phyloP scores from a whole-genome alignment of 345 rosid species.

The Noccaea caerulescens region DNA sequence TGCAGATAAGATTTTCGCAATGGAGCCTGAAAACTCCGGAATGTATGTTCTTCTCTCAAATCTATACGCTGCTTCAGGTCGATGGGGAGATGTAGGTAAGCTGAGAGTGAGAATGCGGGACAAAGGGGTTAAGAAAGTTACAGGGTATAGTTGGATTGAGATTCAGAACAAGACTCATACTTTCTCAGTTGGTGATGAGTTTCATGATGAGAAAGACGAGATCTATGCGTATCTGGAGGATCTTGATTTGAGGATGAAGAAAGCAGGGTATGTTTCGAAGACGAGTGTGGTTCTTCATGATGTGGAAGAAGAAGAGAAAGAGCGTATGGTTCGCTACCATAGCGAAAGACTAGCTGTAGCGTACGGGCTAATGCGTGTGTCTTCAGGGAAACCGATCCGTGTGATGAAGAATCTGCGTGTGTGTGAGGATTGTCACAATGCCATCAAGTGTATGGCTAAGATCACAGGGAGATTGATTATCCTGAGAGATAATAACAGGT shows the following conservation, averaged over 20 bases:
- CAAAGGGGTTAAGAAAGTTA: conserved; percentile 66
- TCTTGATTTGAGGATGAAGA: conserved; percentile 63
- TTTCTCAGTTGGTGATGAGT: conserved; percentile 61
- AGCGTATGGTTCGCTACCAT: conserved; percentile 68
- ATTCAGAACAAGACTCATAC: conserved; percentile 64
- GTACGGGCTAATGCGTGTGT: conserved; percentile 55
- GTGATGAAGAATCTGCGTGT: conserved; percentile 73
- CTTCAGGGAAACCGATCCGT: conserved; percentile 66
- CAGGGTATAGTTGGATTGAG: conserved; percentile 77
- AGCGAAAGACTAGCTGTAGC: conserved; percentile 77
- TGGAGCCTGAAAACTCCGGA: conserved; percentile 76
- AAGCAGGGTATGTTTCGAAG: conserved; percentile 58
- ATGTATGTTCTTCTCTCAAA: conserved; percentile 78
- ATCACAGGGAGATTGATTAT: conserved; percentile 63
- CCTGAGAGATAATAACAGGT: conserved; percentile 68
- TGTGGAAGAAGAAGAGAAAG: conserved; percentile 81
- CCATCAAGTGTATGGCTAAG: conserved; percentile 64
- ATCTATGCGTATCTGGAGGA: conserved; percentile 64
- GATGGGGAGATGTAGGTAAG: conserved; percentile 68
- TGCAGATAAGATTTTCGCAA: conserved; percentile 58
- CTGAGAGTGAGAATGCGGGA: conserved; percentile 66
- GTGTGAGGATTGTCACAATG: conserved; percentile 71
- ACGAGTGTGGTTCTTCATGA: conserved; percentile 71
- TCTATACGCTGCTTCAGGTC: conserved; percentile 65
- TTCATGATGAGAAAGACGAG: conserved; percentile 60